These are phyloP conservation scores for Candida krabiensis DNA, from an alignment of 805 yeast genomes.

Conservation along the genomic window DNA sequence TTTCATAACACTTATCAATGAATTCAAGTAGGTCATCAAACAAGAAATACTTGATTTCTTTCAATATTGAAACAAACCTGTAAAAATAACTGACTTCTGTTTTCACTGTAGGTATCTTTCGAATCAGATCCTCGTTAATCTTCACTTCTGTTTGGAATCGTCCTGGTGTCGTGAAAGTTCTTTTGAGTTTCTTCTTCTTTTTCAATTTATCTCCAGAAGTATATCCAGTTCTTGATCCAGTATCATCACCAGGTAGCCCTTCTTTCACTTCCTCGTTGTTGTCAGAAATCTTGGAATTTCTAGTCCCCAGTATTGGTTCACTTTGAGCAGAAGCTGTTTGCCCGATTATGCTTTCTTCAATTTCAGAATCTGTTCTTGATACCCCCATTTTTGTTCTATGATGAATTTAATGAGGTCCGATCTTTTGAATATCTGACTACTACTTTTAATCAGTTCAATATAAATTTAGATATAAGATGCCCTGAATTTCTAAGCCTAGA, in stretches of 20 bases:
- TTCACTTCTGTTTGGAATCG: slow-evolving; percentile 15
- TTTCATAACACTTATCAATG: slow-evolving; percentile 13
- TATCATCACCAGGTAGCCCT: slow-evolving; percentile 1
- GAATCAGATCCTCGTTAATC: slow-evolving; percentile 13
- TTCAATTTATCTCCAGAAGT: not conserved
- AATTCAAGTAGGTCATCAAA: slow-evolving; percentile 13
- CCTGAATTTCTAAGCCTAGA: too few relatives aligned
- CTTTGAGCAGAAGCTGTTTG: slow-evolving; percentile 3
- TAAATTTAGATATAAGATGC: too few relatives aligned
- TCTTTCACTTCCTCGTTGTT: not conserved
- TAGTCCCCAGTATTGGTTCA: not conserved
- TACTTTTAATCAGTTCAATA: too few relatives aligned
- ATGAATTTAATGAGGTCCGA: too few relatives aligned
- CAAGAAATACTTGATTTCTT: slow-evolving; percentile 9
- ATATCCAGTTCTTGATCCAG: slow-evolving; percentile 1
- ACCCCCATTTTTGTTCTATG: too few relatives aligned
- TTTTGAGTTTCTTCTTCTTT: slow-evolving; percentile 4
- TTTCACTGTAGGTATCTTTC: slow-evolving; percentile 12
- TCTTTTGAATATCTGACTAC: too few relatives aligned
- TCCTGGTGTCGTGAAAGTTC: slow-evolving; percentile 16
- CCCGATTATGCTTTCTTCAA: not conserved
- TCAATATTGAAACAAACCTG: slow-evolving; percentile 12
- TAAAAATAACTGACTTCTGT: slow-evolving; percentile 16
- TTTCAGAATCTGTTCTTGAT: too few relatives aligned
- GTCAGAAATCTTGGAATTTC: not conserved